Base-by-base conservation (phyloP, 78 protist genomes). In the Cavenderia fasciculata region DNA sequence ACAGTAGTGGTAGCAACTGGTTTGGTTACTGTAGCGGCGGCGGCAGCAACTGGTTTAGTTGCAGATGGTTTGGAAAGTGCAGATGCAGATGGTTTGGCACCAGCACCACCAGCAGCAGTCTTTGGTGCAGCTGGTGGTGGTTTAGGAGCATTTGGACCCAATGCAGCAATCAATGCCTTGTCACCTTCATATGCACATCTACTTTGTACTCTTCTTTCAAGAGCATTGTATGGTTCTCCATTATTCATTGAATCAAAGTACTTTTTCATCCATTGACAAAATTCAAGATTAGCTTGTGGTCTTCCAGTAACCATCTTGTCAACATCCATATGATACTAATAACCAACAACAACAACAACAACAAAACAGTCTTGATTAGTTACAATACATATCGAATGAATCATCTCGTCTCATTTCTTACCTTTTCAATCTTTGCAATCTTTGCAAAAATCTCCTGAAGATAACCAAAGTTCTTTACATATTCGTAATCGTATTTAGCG, bases 221-320 rank as follows among this genome's bases (percentile, higher is more conserved):
- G 14, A 10, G 94, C 94, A 69, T 88, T 66, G 44, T 88, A 88
- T 52, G 82, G 79, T 44, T 54, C 82, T n/a, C 92, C 92, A 36
- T 25, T 44, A 66, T 92, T 69, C 74, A 56, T 47, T 25, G 27
- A 74, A 52, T 92, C 95, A 31, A 74, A 95, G 41, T 57, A 96
- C 27, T 85, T 54, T 65, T 96, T 95, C 65, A 97, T 56, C 99
- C 99, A 97, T 70, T 97, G 99, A 21, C 87, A 59, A 74, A 97
- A 96, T 33, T 97, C 99, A 4, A 97, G 92, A 77, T 96, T 97
- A 54, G 95, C 98, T 85, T 96, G 98, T 75, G 87, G 95, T 27
- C 91, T 91, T 43, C 95, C 94, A 63, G 96, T 96, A 27, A 92
- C 75, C 19, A 97, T 62, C 38, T 85, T 63, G 18, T 88, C 87